Evolutionary conservation across 441 rosid genomes (phyloP).

Genomic region (Breynia disticha): DNA sequence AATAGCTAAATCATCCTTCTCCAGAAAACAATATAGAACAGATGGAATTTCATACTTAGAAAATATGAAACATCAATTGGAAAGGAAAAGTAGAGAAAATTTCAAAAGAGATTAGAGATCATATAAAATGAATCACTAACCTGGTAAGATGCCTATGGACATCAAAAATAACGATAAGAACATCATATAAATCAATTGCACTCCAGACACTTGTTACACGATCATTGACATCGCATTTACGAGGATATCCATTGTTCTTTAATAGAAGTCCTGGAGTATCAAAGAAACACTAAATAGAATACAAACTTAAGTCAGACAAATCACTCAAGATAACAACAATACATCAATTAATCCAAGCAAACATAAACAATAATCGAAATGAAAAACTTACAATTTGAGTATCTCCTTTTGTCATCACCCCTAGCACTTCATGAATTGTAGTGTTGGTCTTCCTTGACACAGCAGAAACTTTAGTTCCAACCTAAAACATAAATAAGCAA

Average conservation of each 20-base stretch:
- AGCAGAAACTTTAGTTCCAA: constrained; percentile 89
- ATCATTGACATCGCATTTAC: constrained; percentile 54
- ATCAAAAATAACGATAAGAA: constrained; percentile 81
- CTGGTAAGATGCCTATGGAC: constrained; percentile 78
- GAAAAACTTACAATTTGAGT: constrained; percentile 65
- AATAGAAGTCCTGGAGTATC: constrained; percentile 87
- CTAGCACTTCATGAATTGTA: constrained; percentile 86
- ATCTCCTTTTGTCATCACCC: constrained; percentile 71
- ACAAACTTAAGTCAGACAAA: neutral
- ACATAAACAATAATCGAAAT: neutral
- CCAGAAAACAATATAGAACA: too few relatives aligned
- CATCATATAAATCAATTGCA: constrained; percentile 65
- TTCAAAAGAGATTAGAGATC: neutral
- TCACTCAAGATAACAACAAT: neutral
- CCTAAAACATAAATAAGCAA: constrained; percentile 27
- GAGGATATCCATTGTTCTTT: constrained; percentile 50
- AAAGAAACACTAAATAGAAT: constrained; percentile 59
- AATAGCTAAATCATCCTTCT: too few relatives aligned
- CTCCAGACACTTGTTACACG: constrained; percentile 88
- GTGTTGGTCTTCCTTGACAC: constrained; percentile 95
- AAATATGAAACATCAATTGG: too few relatives aligned
- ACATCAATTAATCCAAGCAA: neutral
- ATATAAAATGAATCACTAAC: constrained; percentile 26
- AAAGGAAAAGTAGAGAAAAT: too few relatives aligned
- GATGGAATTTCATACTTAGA: too few relatives aligned